These are phyloP conservation scores for Lactuca saligna DNA, from an alignment of 129 eudicot genomes.

Conservation along the genomic window DNA sequence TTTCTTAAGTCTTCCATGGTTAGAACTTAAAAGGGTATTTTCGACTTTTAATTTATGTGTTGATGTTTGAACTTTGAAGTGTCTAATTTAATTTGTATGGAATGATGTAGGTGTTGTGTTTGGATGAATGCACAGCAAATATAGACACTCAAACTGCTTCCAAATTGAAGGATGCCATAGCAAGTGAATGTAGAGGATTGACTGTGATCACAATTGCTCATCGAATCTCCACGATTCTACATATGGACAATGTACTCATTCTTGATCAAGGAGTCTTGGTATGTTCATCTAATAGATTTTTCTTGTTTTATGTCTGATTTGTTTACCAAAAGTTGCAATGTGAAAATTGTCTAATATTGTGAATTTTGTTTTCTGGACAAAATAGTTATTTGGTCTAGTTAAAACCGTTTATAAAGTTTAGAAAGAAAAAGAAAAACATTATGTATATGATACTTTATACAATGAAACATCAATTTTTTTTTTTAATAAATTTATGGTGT, in stretches of 20 bases:
- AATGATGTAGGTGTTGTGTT: slow-evolving; percentile 67
- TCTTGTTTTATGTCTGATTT: not conserved
- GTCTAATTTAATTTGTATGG: not conserved
- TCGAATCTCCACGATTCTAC: slow-evolving; percentile 79
- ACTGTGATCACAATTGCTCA: slow-evolving; percentile 94
- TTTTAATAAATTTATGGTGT: not conserved
- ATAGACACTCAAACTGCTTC: slow-evolving; percentile 84
- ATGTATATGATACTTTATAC: not conserved
- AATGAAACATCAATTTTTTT: not conserved
- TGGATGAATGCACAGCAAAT: slow-evolving; percentile 98
- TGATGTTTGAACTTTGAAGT: not conserved
- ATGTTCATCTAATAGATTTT: slow-evolving; percentile 22
- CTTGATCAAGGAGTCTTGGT: slow-evolving; percentile 93
- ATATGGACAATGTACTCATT: slow-evolving; percentile 78
- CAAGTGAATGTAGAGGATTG: slow-evolving; percentile 69
- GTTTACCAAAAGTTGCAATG: too few species aligned
- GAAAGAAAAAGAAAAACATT: too few species aligned
- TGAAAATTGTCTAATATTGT: too few species aligned
- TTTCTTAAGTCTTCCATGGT: slow-evolving; percentile 89
- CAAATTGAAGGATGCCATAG: slow-evolving; percentile 67
- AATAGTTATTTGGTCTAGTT: too few species aligned
- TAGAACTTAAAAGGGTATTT: not conserved
- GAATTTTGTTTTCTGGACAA: too few species aligned
- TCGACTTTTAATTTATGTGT: not conserved
- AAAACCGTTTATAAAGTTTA: too few species aligned